Evolutionary conservation across 805 yeast genomes (phyloP), one percentile per base, ranked within the genome.

Genomic region (Metschnikowia aberdeeniae): DNA sequence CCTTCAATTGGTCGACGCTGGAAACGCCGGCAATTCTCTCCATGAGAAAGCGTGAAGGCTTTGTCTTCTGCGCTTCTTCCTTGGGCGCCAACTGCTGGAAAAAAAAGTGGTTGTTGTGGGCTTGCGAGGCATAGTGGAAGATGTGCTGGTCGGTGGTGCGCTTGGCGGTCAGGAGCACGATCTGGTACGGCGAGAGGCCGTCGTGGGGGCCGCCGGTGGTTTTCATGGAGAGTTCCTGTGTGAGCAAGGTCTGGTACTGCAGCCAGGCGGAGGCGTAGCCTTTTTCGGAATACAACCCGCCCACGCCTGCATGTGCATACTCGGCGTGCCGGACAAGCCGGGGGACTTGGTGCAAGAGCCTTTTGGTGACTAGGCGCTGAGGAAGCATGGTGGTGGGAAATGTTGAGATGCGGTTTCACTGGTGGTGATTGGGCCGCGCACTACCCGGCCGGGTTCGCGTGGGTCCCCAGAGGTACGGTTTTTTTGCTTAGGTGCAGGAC

Each of bases 91-190:
- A 67, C 58, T 85, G 86, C 62, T 84, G 80, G 59, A 89, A 82
- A 57, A 86, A 89, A 41, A 93, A 75, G 67, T 92, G 99, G 70
- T 93, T 93, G 68, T 89, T 90, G 69, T 86, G 92, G 2, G 89
- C 82, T 62, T 86, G 95, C 4, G 96, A 86, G 3, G 98, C 97
- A 59, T 76, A 80, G 67, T 90, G 93, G 74, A 84, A 90, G n/a
- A 79, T 65, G 44, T 79, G 78, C 29, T 89, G 82, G 56, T 79
- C 78, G 27, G 81, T 78, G 27, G 86, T 72, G 51, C 80, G 78
- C 56, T 78, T 77, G 3, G 89, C 84, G 0, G 93, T 80, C 52
- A 81, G 76, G 47, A 81, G 65, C 46, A 82, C 62, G 44, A 88
- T 79, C 50, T 86, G 86, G 62, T 84, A 80, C 3, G 96, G 92